Evolutionary conservation across 2,329 filamentous ascomycete genomes (phyloP).

Genomic region (Colletotrichum navitas): DNA sequence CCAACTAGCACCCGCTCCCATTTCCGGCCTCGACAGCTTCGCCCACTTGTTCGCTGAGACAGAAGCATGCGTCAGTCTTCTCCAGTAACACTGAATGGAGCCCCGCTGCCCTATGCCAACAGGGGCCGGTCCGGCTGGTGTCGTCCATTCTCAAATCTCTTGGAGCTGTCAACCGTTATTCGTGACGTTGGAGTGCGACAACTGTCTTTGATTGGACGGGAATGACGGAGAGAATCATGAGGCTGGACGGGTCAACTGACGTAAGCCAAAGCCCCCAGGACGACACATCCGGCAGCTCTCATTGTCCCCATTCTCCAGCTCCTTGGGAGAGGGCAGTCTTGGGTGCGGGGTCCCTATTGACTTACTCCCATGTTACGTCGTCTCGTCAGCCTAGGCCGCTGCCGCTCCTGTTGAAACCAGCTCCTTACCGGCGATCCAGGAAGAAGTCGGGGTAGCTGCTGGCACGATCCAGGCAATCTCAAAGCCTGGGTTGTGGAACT

Average conservation of each 20-base stretch:
- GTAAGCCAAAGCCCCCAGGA: neutral
- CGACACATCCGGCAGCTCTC: constrained; percentile 1
- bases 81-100: too few species aligned
- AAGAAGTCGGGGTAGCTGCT: neutral
- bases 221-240: neutral
- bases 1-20: neutral
- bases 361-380: too few species aligned
- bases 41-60: neutral
- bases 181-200: neutral
- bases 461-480: too few species aligned
- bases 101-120: neutral
- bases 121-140: neutral
- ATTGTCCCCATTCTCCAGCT: neutral
- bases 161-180: neutral
- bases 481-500: too few species aligned
- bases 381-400: neutral
- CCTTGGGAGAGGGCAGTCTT: neutral
- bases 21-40: neutral
- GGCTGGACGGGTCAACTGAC: neutral
- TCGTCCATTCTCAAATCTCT: neutral
- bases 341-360: neutral
- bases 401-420: too few species aligned
- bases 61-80: neutral
- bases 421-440: neutral
- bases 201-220: neutral